Evolutionary conservation across 2,329 filamentous ascomycete species (phyloP).

Genomic region (Ustulina deusta): DNA sequence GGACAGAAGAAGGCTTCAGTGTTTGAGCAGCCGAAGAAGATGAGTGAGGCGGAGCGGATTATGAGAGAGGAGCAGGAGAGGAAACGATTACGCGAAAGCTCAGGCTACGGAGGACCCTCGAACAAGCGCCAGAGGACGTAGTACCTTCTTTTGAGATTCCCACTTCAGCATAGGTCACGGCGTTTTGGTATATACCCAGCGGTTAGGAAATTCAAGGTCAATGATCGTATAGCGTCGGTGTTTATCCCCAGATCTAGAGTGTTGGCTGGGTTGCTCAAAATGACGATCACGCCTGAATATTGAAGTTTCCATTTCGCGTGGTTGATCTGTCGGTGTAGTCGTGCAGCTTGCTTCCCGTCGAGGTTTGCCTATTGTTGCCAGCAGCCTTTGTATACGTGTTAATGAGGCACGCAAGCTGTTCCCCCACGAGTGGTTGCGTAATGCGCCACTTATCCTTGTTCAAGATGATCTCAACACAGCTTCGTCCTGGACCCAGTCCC

Average conservation of each 20-base stretch:
- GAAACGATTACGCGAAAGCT: constrained; percentile 68
- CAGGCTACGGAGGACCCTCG: constrained; percentile 59
- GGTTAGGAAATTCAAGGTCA: constrained; percentile 10
- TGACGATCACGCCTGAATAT: not conserved
- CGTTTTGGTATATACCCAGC: constrained; percentile 45
- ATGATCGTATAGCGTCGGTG: constrained; percentile 31
- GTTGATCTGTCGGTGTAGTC: not conserved
- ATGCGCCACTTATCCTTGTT: not conserved
- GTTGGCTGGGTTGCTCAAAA: not conserved
- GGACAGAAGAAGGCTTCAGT: constrained; percentile 71
- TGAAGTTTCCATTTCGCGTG: not conserved
- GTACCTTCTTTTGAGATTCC: constrained; percentile 2
- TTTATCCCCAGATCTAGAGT: not conserved
- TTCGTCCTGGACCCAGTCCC: not conserved
- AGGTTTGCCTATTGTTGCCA: constrained; percentile 8
- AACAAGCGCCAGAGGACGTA: constrained; percentile 65
- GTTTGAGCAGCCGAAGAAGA: constrained; percentile 78
- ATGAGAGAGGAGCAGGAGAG: constrained; percentile 87
- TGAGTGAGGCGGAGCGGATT: constrained; percentile 88
- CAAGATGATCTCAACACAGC: not conserved
- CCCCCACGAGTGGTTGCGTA: constrained; percentile 17
- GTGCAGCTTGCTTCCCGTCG: not conserved
- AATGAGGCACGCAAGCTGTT: constrained; percentile 10
- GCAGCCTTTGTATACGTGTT: not conserved
- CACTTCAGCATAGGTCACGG: constrained; percentile 43